Conservation (phyloP, 2,329 filamentous ascomycete genomes). For the Didymella arachidicola region DNA sequence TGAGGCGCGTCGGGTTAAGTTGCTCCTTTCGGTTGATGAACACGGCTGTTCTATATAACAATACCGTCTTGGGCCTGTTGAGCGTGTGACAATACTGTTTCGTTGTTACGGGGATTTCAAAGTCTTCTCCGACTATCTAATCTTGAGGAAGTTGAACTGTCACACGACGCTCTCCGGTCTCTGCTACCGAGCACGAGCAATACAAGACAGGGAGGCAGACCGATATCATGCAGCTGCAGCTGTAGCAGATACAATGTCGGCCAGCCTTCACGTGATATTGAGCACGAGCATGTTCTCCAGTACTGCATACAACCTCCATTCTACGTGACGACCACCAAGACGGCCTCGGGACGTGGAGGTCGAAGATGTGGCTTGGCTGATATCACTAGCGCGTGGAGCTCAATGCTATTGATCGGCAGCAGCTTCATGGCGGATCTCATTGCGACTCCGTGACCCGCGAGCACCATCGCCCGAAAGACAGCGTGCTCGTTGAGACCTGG, state of each 20-base stretch:
- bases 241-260: background rate
- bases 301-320: background rate
- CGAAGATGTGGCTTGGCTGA: background rate
- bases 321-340: background rate
- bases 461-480: background rate
- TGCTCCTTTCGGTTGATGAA: constrained; percentile 29
- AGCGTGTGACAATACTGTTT: background rate
- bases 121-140: constrained; percentile 2
- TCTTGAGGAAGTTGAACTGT: background rate
- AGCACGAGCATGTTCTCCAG: background rate
- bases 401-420: no score
- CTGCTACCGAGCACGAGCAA: background rate
- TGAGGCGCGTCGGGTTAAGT: constrained; percentile 25
- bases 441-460: background rate
- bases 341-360: background rate
- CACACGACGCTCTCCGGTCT: background rate
- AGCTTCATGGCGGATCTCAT: background rate
- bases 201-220: constrained; percentile 4
- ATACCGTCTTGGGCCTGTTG: constrained; percentile 4
- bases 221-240: background rate
- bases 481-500: background rate
- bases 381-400: background rate
- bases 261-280: background rate
- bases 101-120: background rate
- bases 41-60: constrained; percentile 14